phyloP scores from a whole-genome alignment of 1,284 basidiomycete genomes.

The Boletus sp. region DNA sequence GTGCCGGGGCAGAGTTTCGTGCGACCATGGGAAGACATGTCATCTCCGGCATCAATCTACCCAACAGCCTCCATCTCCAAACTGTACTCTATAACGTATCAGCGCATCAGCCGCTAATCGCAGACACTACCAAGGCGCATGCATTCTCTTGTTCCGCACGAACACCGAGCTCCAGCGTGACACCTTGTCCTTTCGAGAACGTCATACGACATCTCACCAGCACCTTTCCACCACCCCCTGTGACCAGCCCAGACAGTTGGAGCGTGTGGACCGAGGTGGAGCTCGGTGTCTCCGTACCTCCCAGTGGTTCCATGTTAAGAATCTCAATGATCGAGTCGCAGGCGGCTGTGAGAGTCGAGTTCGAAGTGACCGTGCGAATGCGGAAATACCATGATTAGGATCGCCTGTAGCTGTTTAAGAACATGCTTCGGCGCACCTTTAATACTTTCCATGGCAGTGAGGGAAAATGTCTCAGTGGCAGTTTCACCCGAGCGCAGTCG shows the following conservation, averaged over 20 bases:
- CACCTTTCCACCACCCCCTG: conserved; percentile 89
- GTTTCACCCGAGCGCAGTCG: conserved; percentile 71
- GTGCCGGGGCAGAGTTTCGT: conserved; percentile 1
- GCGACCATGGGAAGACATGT: conserved; percentile 12
- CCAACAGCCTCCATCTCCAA: conserved; percentile 4
- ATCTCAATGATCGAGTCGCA: conserved; percentile 93
- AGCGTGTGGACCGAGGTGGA: conserved; percentile 91
- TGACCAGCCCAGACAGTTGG: conserved; percentile 85
- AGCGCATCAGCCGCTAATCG: conserved; percentile 67
- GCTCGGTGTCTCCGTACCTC: conserved; percentile 79
- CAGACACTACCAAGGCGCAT: conserved; percentile 83
- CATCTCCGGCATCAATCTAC: conserved; percentile 6
- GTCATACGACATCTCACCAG: conserved; percentile 95
- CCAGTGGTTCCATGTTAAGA: conserved; percentile 94
- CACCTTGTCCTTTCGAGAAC: conserved; percentile 83
- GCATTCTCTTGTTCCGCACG: conserved; percentile 87
- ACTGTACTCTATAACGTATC: conserved; percentile 18
- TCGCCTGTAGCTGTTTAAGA: conserved; percentile 9
- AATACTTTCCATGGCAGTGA: conserved; percentile 90
- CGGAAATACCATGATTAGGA: conserved; percentile 8
- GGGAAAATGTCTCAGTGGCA: conserved; percentile 90
- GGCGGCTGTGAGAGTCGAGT: conserved; percentile 53
- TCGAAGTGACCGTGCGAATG: conserved; percentile 14
- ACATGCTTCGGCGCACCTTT: conserved; percentile 60
- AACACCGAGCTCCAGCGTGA: conserved; percentile 94